Conservation (phyloP, 345 rosid species). For the Sisymbrium irio region DNA sequence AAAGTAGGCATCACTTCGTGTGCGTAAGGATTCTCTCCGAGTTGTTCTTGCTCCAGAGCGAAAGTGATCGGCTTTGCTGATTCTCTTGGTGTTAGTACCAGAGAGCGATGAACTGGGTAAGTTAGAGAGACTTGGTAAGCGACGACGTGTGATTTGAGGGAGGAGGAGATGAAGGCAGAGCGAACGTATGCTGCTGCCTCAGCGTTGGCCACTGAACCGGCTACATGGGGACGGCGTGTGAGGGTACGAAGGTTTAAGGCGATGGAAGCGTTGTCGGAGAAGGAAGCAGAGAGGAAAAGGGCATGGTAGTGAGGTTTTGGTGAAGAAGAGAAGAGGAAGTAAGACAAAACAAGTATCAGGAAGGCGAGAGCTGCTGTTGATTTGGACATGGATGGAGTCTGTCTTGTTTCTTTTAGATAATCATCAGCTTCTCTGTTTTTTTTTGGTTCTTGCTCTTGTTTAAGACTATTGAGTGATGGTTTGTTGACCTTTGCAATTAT, state of each 20-base stretch:
- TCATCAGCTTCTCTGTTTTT: background rate
- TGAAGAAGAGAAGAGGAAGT: conserved; percentile 31
- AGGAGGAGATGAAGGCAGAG: conserved; percentile 47
- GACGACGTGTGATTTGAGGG: conserved; percentile 38
- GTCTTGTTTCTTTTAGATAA: background rate
- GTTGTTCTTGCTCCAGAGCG: conserved; percentile 46
- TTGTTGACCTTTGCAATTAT: background rate
- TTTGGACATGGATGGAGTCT: conserved; percentile 36
- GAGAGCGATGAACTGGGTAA: conserved; percentile 64
- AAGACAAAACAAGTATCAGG: conserved; percentile 41
- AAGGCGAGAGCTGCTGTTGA: conserved; percentile 32
- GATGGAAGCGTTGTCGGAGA: conserved; percentile 61
- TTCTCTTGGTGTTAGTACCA: conserved; percentile 38
- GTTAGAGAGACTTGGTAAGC: conserved; percentile 64
- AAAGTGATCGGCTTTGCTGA: conserved; percentile 39
- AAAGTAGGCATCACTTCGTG: conserved; percentile 67
- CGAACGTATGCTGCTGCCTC: conserved; percentile 63
- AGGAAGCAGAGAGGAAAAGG: conserved; percentile 51
- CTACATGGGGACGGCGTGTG: conserved; percentile 77
- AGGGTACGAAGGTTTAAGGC: conserved; percentile 62
- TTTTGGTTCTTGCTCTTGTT: background rate
- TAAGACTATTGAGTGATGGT: background rate
- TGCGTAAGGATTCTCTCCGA: conserved; percentile 64
- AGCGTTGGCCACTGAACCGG: conserved; percentile 76
- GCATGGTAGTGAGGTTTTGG: conserved; percentile 55